These are phyloP conservation scores for Dactylis glomerata DNA, from an alignment of 176 grass and related monocot species.

Conservation along the genomic window DNA sequence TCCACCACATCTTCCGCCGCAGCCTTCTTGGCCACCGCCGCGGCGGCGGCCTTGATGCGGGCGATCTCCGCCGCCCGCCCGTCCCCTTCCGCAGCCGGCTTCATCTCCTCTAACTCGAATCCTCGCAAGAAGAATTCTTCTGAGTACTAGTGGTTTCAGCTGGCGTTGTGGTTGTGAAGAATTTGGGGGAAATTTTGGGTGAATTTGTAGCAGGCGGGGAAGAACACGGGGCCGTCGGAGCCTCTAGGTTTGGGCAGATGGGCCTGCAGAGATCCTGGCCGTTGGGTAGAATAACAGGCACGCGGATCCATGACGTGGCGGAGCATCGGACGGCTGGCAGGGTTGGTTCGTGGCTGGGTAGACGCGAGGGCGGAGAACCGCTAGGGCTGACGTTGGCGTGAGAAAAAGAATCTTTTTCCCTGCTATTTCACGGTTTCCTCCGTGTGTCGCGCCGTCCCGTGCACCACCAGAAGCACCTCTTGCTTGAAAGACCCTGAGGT, in stretches of 20 bases:
- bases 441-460: not conserved
- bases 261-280: conserved; percentile 7
- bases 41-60: conserved; percentile 30
- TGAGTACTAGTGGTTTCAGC: not conserved
- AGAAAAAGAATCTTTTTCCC: not conserved
- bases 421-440: not conserved
- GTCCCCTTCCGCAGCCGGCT: conserved; percentile 39
- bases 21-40: conserved; percentile 11
- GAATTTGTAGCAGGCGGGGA: conserved; percentile 53
- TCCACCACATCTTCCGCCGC: conserved; percentile 20
- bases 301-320: conserved; percentile 45
- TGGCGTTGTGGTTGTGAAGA: conserved; percentile 3
- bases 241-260: conserved; percentile 33
- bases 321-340: conserved; percentile 18
- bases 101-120: conserved; percentile 29
- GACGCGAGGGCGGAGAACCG: not conserved
- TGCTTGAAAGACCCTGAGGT: too few species aligned
- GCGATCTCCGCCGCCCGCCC: conserved; percentile 33
- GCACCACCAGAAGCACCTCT: too few species aligned
- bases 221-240: conserved; percentile 24
- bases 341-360: not conserved
- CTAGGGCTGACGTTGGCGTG: conserved; percentile 43
- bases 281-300: conserved; percentile 45
- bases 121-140: not conserved
- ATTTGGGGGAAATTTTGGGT: conserved; percentile 29